These are phyloP conservation scores for Mortierella sp. DNA, from an alignment of 371 early-diverging fungal species.

Conservation along the genomic window DNA sequence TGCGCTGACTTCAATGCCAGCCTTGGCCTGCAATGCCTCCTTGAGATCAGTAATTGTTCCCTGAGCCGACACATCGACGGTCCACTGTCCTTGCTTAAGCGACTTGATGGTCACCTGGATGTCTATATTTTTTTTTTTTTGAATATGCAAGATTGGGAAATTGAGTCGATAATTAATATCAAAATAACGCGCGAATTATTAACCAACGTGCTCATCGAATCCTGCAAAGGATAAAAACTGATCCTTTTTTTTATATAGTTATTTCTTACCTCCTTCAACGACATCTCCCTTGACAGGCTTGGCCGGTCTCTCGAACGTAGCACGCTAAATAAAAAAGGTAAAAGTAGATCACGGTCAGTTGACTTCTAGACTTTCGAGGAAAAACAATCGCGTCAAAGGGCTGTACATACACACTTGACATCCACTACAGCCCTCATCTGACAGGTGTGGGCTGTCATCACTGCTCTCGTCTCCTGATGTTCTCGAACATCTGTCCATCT, in stretches of 20 bases:
- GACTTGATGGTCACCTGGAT: constrained; percentile 57
- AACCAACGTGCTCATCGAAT: neutral
- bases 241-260: too few relatives aligned
- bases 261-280: constrained; percentile 48
- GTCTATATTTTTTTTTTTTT: constrained; percentile 18
- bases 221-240: neutral
- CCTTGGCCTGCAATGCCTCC: constrained; percentile 34
- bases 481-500: too few relatives aligned
- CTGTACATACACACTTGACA: neutral
- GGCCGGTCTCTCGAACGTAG: constrained; percentile 46
- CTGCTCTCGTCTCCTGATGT: neutral
- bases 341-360: neutral
- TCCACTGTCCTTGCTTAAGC: constrained; percentile 55
- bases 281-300: constrained; percentile 30
- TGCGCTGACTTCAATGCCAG: constrained; percentile 35
- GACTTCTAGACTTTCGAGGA: too few relatives aligned
- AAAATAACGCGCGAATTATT: neutral
- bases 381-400: neutral
- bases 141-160: neutral
- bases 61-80: constrained; percentile 42
- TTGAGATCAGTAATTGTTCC: constrained; percentile 45
- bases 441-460: neutral
- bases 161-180: neutral
- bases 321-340: constrained; percentile 23
- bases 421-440: neutral